Conservation (phyloP, 2,329 filamentous ascomycete species). For the Xylaria polymorpha region DNA sequence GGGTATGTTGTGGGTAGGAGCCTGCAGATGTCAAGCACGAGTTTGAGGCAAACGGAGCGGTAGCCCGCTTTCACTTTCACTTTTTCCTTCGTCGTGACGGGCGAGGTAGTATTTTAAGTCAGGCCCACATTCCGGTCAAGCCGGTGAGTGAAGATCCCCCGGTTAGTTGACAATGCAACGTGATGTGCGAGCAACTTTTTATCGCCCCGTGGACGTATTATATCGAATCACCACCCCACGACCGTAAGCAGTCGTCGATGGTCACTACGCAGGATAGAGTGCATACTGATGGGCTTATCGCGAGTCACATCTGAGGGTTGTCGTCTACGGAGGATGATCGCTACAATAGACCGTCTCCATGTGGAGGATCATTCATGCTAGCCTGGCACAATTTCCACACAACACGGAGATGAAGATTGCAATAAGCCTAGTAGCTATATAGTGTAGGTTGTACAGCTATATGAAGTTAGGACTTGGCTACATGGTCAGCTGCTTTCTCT, state of each 20-base stretch:
- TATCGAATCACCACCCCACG: slow-evolving; percentile 8
- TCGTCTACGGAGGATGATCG: neutral
- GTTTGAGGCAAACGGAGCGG: slow-evolving; percentile 31
- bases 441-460: slow-evolving; percentile 14
- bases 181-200: slow-evolving; percentile 4
- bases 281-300: neutral
- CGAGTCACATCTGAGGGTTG: neutral
- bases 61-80: neutral
- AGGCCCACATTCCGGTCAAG: slow-evolving; percentile 24
- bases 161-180: slow-evolving; percentile 16
- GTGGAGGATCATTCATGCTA: slow-evolving; percentile 15
- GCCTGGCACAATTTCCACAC: slow-evolving; percentile 11
- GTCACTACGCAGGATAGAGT: neutral
- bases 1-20: slow-evolving; percentile 15
- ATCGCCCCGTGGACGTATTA: slow-evolving; percentile 7
- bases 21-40: slow-evolving; percentile 36
- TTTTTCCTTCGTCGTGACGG: neutral
- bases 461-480: slow-evolving; percentile 9
- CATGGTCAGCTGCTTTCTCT: neutral
- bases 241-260: neutral
- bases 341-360: slow-evolving; percentile 8
- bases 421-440: neutral
- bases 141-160: slow-evolving; percentile 17
- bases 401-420: neutral
- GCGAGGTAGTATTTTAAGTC: neutral